Base-by-base conservation (phyloP, 768 basidiomycete genomes). In the Pisolithus tinctorius region DNA sequence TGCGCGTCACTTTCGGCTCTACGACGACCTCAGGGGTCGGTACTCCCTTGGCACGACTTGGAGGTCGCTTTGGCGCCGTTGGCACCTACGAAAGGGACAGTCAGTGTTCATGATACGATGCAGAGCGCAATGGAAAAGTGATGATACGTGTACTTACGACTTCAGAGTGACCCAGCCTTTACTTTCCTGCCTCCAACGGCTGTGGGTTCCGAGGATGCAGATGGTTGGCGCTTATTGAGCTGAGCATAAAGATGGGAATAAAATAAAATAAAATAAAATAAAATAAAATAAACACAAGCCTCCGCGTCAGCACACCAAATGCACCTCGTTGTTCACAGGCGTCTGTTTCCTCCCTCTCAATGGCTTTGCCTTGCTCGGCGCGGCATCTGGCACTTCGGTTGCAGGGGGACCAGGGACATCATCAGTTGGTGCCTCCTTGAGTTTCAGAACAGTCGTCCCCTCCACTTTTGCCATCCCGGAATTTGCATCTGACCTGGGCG, bases 351-450 rank as follows among this genome's bases (percentile, higher is more conserved):
- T 48, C 16, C 52, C 52, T 45, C 52, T 41, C 31, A 53, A 11
- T 17, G 49, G 30, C n/a, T 48, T 53, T 16, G 52, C 47, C 25
- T 49, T 53, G 14, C 63, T 60, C 20, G 60, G 55, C 8, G 56
- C 57, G 34, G 31, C 14, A 6, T 13, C 45, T 10, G 61, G 55
- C 44, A 58, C 54, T 27, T 67, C 61, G 43, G 61, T 55, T 9
- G 14, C 4, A 26, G 23, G 6, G 7, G 34, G 17, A 4, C 4
- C 34, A 39, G 42, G 4, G 14, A 27, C 4, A 13, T 30, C 37
- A 20, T 40, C 45, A n/a, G 20, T 27, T 17, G 31, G 45, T 13
- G 25, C 16, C 30, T 31, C 31, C 31, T 29, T 25, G 11, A 23
- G 14, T 50, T 17, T 31, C 31, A 31, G 13, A 31, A 11, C 34